Conservation (phyloP, 352 stramenopile species). For the Phytophthora sp. region DNA sequence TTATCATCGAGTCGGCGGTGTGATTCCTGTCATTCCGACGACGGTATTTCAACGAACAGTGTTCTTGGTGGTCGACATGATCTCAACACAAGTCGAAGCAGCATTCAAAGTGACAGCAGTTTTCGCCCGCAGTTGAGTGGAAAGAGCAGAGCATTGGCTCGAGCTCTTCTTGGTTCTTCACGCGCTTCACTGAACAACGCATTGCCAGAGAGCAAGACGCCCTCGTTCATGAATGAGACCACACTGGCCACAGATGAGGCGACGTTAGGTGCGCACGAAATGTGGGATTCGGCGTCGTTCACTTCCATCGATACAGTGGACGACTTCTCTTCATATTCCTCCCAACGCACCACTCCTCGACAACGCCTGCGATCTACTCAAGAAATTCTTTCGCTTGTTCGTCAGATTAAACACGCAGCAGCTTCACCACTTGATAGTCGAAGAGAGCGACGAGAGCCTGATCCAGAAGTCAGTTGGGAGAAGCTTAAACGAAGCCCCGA, state of each 20-base stretch:
- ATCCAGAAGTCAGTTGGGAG: conserved; percentile 34
- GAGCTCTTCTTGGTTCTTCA: conserved; percentile 34
- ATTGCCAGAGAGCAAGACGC: conserved; percentile 26
- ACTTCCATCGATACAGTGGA: conserved; percentile 45
- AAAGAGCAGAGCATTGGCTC: conserved; percentile 34
- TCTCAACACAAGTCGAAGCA: conserved; percentile 26
- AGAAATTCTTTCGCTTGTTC: conserved; percentile 45
- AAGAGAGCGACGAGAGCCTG: conserved; percentile 20
- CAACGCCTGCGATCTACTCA: conserved; percentile 40
- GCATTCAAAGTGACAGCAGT: conserved; percentile 21
- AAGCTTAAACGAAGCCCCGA: conserved; percentile 12
- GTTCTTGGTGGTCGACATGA: conserved; percentile 9
- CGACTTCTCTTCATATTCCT: conserved; percentile 23
- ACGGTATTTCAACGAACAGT: conserved; percentile 21
- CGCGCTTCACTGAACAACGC: conserved; percentile 15
- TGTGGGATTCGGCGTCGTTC: conserved; percentile 50
- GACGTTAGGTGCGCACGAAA: conserved; percentile 38
- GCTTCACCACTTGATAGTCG: conserved; percentile 21
- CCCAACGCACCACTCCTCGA: conserved; percentile 22
- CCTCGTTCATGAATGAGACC: conserved; percentile 32
- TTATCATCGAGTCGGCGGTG: conserved; percentile 30
- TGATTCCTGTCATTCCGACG: conserved; percentile 40
- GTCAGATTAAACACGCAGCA: conserved; percentile 43
- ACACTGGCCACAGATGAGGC: conserved; percentile 44
- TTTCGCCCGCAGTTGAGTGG: conserved; percentile 15